Base-by-base conservation (phyloP, 179 eudicot species). In the Monotropa hypopitys region DNA sequence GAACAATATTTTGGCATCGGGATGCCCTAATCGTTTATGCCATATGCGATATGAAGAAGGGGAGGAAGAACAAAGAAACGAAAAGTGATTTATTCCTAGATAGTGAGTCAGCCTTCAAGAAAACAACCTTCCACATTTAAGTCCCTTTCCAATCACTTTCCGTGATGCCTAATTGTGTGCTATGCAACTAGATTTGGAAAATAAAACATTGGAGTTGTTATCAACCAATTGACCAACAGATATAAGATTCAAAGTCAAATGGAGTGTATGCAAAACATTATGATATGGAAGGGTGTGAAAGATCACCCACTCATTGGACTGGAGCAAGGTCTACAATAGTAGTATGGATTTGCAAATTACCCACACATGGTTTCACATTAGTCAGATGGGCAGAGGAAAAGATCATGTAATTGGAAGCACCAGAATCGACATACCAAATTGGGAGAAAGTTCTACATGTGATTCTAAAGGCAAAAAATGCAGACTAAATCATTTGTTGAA, bases 11-110 rank as follows among this genome's bases (percentile, higher is more conserved):
- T 47, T 30, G 47, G 61, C 18, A 33, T 67, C 50, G 3, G 74
- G 79, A 68, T 77, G 74, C 7, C 47, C 74, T 12, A 67, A 33
- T 1, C 63, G 28, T 47, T 12, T 65, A 51, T 76, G 73, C 49
- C 73, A 76, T 18, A 74, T 54, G n/a, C n/a, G 20, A 49, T 49
- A 49, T 49, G 18, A 49, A 12, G 53, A 20, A 49, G 53, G 3
- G 15, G 53, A 49, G 53, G 53, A 12, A 49, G 53, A 49, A 49
- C 53, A 49, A 49, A 49, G 53, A 2, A 49, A 15, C 4, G 53
- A 49, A 49, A 49, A 49, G 15, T 16, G 18, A 49, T 49, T 49
- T 49, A 49, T 49, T 49, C 5, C 20, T 13, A 20, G 20, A 49
- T 49, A 49, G 1, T 20, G 12, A 15, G 53, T 12, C 15, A 49